These are phyloP conservation scores for Yueomyces sinensis DNA, from an alignment of 805 yeast species.

Conservation along the genomic window DNA sequence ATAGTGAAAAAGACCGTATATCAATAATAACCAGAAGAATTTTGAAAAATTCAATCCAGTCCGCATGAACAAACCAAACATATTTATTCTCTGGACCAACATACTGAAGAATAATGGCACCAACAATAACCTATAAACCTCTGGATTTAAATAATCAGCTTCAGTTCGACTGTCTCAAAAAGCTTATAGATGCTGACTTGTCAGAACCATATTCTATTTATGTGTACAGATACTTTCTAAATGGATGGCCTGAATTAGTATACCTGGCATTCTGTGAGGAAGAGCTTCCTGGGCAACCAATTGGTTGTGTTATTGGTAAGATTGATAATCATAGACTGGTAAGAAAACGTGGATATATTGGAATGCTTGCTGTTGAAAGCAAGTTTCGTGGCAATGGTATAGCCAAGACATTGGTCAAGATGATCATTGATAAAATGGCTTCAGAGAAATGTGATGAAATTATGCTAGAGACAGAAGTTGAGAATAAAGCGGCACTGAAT, in stretches of 20 bases:
- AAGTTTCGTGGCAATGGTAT: conserved; percentile 65
- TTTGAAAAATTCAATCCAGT: too few species aligned
- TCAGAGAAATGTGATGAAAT: conserved; percentile 68
- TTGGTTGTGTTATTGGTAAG: conserved; percentile 83
- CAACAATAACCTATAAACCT: conserved; percentile 8
- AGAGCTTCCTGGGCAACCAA: conserved; percentile 23
- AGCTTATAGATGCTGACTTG: conserved; percentile 55
- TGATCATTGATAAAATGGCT: conserved; percentile 53
- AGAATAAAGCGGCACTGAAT: conserved; percentile 53
- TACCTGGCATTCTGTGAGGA: conserved; percentile 38
- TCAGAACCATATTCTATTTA: conserved; percentile 92
- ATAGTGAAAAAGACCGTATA: too few species aligned
- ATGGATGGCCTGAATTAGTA: conserved; percentile 84
- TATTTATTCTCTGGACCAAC: too few species aligned
- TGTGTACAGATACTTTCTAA: conserved; percentile 81
- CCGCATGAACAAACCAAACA: too few species aligned
- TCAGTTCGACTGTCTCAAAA: conserved; percentile 37
- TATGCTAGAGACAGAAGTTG: conserved; percentile 86
- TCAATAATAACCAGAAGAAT: too few species aligned
- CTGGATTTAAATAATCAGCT: conserved; percentile 14
- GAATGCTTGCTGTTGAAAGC: conserved; percentile 83
- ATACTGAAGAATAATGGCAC: too few species aligned
- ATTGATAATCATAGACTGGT: conserved; percentile 57
- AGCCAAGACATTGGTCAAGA: conserved; percentile 57
- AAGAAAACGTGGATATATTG: conserved; percentile 80